Evolutionary conservation across 768 basidiomycete genomes (phyloP).

Genomic region (Xerocomellus amylosporus): DNA sequence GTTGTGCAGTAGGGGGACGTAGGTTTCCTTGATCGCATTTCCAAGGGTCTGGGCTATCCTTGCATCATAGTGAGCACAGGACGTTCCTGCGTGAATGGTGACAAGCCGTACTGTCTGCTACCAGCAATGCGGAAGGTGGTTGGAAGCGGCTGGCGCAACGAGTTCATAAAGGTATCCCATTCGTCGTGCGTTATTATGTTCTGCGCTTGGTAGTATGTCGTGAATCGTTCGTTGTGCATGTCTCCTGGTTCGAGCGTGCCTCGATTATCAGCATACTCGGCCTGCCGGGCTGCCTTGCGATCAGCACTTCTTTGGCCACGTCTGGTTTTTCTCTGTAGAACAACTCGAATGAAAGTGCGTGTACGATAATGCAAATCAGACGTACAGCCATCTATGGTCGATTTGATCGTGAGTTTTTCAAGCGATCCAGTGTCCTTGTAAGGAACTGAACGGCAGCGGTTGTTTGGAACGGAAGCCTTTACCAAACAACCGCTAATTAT

Average conservation of each 20-base stretch:
- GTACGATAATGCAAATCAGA: background rate
- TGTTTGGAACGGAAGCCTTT: slow-evolving; percentile 34
- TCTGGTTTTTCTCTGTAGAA: slow-evolving; percentile 17
- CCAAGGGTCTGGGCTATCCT: slow-evolving; percentile 76
- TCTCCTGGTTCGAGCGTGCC: slow-evolving; percentile 55
- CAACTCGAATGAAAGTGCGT: background rate
- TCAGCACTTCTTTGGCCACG: slow-evolving; percentile 13
- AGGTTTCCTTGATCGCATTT: slow-evolving; percentile 67
- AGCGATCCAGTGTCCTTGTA: background rate
- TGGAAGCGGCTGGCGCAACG: slow-evolving; percentile 71
- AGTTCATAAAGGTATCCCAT: slow-evolving; percentile 70
- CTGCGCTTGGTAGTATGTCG: slow-evolving; percentile 72
- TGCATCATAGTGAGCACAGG: slow-evolving; percentile 13
- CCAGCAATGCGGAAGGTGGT: slow-evolving; percentile 94
- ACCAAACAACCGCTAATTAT: slow-evolving; percentile 33
- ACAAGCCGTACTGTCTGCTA: slow-evolving; percentile 65
- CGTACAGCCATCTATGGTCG: slow-evolving; percentile 20
- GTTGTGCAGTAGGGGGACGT: slow-evolving; percentile 73
- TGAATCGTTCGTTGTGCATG: slow-evolving; percentile 71
- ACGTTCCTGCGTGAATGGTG: background rate
- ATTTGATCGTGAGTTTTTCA: background rate
- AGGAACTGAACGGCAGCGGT: slow-evolving; percentile 8
- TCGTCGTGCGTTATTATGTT: slow-evolving; percentile 72
- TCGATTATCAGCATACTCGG: slow-evolving; percentile 38
- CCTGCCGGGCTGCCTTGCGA: slow-evolving; percentile 6